Base-by-base conservation (phyloP, 208 protist genomes). In the Crithidia fasciculata region DNA sequence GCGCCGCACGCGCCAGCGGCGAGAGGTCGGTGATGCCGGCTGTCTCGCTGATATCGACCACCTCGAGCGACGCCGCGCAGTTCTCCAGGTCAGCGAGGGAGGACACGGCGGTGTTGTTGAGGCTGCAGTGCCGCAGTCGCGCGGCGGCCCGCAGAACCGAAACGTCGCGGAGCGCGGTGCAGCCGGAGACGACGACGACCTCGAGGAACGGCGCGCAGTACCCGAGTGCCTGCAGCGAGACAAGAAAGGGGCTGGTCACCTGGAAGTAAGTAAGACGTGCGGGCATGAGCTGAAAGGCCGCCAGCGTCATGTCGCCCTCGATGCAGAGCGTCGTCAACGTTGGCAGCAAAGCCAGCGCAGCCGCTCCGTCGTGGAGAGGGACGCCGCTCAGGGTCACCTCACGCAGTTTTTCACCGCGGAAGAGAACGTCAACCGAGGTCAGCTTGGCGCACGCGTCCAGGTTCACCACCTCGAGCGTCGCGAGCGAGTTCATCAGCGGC, bases 101-200 rank as follows among this genome's bases (percentile, higher is more conserved):
- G 50, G 49, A 40, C 39, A 69, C 52, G 64, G 49, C 64, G 50
- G 64, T 69, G n/a, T n/a, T 37, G 40, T 69, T 52, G 36, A 69
- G 28, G 39, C 10, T 9, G 52, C 64, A 69, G 16, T 13, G 40
- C 8, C 64, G 64, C 52, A 69, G 40, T 36, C 40, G 43, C 52
- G 36, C 36, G 7, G 64, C 52, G 16, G 37, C 52, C 12, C 37
- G 13, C 37, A 69, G 52, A n/a, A 41, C 64, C 12, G 64, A 47
- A 18, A 69, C 59, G 52, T 59, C 52, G 13, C 7, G 37, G 3
- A 69, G 64, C 16, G 52, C 19, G 2, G 40, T 49, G 64, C 64
- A 69, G 64, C 40, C 16, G 44, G 64, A 52, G 44, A 68, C 62
- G 37, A 43, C 8, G 37, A 68, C 49, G 13, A 57, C 62, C 49